Evolutionary conservation across 495 filamentous ascomycete genomes (phyloP), one percentile per base, ranked within the genome.

Genomic region (Peziza echinospora): DNA sequence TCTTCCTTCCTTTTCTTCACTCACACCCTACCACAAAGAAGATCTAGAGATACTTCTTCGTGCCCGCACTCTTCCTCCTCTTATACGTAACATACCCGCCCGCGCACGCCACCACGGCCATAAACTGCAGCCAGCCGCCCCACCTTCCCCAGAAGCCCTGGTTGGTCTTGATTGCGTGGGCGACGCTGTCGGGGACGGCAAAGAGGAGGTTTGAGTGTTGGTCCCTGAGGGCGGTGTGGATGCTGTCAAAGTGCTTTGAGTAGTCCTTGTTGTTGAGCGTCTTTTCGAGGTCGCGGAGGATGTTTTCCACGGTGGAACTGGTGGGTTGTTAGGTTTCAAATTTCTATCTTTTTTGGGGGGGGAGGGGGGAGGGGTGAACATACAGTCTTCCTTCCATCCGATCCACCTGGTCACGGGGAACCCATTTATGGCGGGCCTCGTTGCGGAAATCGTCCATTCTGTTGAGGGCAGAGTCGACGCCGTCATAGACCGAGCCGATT

Each of bases 21-120:
- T n/a, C n/a, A n/a, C n/a, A n/a, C n/a, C n/a, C n/a, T n/a, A n/a
- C n/a, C n/a, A n/a, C n/a, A n/a, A n/a, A n/a, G n/a, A n/a, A n/a
- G n/a, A n/a, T 37, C 41, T 68, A 97, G 53, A 97, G 64, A 62
- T 84, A 97, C 62, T 97, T 97, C 75, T 94, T 94, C 25, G 85
- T 83, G 57, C 71, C 70, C 49, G 70, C 73, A 10, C 70, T 67
- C 63, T 80, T 77, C 52, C 77, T 73, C 50, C 76, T 68, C 69
- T 93, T 93, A 64, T 96, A 93, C 41, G 77, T 57, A 19, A 86
- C 56, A 61, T 85, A 97, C 16, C 66, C 71, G 6, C 57, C 73
- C 2, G 72, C 72, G 19, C 89, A 60, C 56, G 85, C 45, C 21
- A 77, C 56, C 65, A 96, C 86, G 54, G 82, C 75, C 24, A 71